Conservation (phyloP, 306 rosid species). For the Phaseolus lunatus region DNA sequence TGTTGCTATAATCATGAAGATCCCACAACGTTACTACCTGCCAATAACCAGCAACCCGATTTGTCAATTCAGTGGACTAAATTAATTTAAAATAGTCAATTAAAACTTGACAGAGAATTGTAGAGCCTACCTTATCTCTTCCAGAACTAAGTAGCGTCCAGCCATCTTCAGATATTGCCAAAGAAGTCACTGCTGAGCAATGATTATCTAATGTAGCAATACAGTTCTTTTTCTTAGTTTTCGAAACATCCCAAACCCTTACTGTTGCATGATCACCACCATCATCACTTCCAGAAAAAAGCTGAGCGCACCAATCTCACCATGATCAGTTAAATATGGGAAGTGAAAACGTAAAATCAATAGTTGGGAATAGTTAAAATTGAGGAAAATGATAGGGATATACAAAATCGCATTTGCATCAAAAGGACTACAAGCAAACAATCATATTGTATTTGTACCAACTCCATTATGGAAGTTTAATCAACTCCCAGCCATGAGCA, state of each 20-base stretch:
- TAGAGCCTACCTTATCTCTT: constrained; percentile 80
- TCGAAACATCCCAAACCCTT: constrained; percentile 85
- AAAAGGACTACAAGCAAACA: constrained; percentile 23
- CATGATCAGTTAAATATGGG: constrained; percentile 34
- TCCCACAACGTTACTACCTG: constrained; percentile 96
- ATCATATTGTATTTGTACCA: neutral
- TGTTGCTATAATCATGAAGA: constrained; percentile 76
- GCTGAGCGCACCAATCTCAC: constrained; percentile 56
- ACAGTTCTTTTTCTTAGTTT: constrained; percentile 62
- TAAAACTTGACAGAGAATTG: constrained; percentile 30
- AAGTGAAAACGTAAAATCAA: constrained; percentile 17
- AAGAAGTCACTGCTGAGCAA: constrained; percentile 79
- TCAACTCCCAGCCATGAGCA: neutral
- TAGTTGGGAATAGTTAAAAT: constrained; percentile 11
- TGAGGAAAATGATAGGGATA: neutral
- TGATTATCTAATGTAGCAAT: constrained; percentile 75
- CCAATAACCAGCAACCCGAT: constrained; percentile 43
- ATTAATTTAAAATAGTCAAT: neutral
- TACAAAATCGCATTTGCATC: constrained; percentile 24
- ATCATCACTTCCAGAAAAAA: constrained; percentile 96
- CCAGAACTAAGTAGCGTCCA: constrained; percentile 90
- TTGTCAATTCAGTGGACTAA: constrained; percentile 39
- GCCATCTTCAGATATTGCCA: constrained; percentile 90
- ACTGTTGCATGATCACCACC: constrained; percentile 84
- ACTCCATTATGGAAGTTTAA: neutral